A percentile compares a stretch with the other conserved stretches of the same genome.
Conservation (phyloP, 305 asterid genomes). For the Fraxinus baroniana region DNA sequence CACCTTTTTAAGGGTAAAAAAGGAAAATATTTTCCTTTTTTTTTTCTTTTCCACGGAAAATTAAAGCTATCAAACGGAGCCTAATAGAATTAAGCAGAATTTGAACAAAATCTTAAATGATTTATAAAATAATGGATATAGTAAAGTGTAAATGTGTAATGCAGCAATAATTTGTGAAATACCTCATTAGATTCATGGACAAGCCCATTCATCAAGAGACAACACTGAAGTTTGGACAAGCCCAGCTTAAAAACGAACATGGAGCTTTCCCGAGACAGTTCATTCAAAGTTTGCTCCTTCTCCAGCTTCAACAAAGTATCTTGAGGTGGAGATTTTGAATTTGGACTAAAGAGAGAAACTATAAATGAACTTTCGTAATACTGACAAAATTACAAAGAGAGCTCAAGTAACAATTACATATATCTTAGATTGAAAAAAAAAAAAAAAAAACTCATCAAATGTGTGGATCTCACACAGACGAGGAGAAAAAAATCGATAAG, state of each 20-base stretch:
- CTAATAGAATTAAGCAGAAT: conserved; percentile 13
- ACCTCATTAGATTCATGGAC: conserved; percentile 90
- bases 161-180: conserved; percentile 22
- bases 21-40: too few species aligned
- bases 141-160: background rate
- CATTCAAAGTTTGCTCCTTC: conserved; percentile 68
- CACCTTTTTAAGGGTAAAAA: too few species aligned
- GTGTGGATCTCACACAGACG: conserved; percentile 13
- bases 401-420: conserved; percentile 4
- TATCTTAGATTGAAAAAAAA: background rate
- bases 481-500: conserved; percentile 17
- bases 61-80: too few species aligned
- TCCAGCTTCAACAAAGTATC: conserved; percentile 76
- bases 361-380: conserved; percentile 21
- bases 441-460: conserved; percentile 15
- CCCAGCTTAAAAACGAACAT: conserved; percentile 84
- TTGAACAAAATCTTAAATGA: conserved; percentile 9
- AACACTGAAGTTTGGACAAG: conserved; percentile 68
- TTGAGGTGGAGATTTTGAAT: conserved; percentile 82
- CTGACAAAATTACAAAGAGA: background rate
- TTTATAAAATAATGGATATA: conserved; percentile 9
- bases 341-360: conserved; percentile 55
- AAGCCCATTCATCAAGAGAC: conserved; percentile 96
- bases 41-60: too few species aligned
- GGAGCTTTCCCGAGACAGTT: conserved; percentile 72